A percentile compares a stretch with the other conserved stretches of the same genome.
Evolutionary conservation across 139 green algal genomes (phyloP).

Genomic region (Spirogloea muscicola): DNA sequence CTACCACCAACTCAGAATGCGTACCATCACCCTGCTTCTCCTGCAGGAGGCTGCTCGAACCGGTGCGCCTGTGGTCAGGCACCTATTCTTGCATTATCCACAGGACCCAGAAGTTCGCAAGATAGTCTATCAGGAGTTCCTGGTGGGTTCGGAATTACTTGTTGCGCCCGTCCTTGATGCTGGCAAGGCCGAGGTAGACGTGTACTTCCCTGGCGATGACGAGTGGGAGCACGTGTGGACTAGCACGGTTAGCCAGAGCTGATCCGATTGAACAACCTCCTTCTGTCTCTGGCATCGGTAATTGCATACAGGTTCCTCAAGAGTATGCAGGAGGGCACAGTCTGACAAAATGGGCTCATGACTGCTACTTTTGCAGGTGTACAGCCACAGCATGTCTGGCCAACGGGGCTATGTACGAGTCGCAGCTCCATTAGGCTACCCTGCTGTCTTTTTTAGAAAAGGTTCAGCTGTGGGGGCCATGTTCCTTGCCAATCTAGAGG

Average conservation of each 20-base stretch:
- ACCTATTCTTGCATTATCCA: conserved; percentile 50
- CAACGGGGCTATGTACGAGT: neutral
- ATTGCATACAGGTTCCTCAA: neutral
- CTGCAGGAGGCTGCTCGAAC: conserved; percentile 32
- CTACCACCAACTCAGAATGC: no score
- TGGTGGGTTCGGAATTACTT: conserved; percentile 47
- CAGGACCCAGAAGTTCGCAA: conserved; percentile 24
- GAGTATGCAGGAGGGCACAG: no score
- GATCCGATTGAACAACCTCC: conserved; percentile 17
- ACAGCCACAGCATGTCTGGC: neutral
- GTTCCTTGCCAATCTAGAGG: conserved; percentile 2
- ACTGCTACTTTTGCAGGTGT: neutral
- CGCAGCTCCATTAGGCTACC: neutral
- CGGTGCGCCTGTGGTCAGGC: conserved; percentile 38
- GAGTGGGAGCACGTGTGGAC: conserved; percentile 34
- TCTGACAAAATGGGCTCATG: no score
- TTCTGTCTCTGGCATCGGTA: neutral
- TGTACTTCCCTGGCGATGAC: conserved; percentile 22
- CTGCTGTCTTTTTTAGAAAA: conserved; percentile 14
- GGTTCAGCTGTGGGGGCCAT: neutral
- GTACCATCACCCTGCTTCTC: no score
- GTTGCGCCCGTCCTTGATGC: conserved; percentile 45
- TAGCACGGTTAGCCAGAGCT: neutral
- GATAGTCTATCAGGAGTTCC: conserved; percentile 38
- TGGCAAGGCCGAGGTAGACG: neutral